Percentiles rank a stretch among this genome's conserved stretches.
These are phyloP conservation scores for Gnomoniopsis smithogilvyi DNA, from an alignment of 2,329 filamentous ascomycete genomes.

Conservation along the genomic window DNA sequence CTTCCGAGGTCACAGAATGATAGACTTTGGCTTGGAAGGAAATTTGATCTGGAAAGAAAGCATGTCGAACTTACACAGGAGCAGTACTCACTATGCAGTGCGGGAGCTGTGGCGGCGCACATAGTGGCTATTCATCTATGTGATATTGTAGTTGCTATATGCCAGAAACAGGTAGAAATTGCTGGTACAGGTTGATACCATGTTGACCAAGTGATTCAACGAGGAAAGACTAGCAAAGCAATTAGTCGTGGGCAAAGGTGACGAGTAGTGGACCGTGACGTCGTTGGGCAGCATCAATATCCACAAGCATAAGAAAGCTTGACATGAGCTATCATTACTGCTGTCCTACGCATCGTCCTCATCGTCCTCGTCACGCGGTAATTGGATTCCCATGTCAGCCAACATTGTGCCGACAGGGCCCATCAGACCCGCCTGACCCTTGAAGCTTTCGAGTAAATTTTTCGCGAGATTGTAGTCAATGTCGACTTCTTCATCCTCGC, in stretches of 20 bases:
- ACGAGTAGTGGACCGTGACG: not conserved
- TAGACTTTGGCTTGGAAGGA: too few species aligned
- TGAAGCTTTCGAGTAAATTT: conserved; percentile 90
- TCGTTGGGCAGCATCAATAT: not conserved
- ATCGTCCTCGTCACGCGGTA: conserved; percentile 67
- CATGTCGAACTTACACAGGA: too few species aligned
- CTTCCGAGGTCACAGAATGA: too few species aligned
- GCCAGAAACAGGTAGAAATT: too few species aligned
- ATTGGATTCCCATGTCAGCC: conserved; percentile 75
- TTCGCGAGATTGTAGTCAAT: conserved; percentile 85
- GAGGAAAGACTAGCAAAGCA: too few species aligned
- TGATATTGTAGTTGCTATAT: too few species aligned
- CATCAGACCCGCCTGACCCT: conserved; percentile 79
- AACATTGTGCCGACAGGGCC: conserved; percentile 88
- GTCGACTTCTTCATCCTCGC: conserved; percentile 59
- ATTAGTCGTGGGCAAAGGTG: not conserved
- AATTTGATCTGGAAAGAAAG: too few species aligned
- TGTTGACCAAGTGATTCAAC: too few species aligned
- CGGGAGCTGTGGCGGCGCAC: too few species aligned
- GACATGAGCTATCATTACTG: not conserved
- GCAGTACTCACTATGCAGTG: too few species aligned
- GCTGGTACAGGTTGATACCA: too few species aligned
- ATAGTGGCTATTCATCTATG: too few species aligned
- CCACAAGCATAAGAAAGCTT: not conserved
- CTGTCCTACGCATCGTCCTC: conserved; percentile 19